These are phyloP conservation scores for Exsudoporus frostii DNA, from an alignment of 768 basidiomycete genomes.

Conservation along the genomic window DNA sequence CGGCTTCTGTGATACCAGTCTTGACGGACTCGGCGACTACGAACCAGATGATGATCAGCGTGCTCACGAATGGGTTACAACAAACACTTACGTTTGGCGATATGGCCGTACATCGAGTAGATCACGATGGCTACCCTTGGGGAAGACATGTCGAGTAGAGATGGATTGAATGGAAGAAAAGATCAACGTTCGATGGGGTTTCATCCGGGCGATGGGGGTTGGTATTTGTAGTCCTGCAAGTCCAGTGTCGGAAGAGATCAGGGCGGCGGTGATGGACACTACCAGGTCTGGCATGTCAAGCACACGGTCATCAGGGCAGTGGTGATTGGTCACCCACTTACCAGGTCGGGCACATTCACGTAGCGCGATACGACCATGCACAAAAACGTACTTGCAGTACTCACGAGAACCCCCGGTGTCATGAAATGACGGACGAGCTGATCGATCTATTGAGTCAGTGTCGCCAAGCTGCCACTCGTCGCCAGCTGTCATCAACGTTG, in stretches of 20 bases:
- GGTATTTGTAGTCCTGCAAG: constrained; percentile 13
- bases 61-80: neutral
- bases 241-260: neutral
- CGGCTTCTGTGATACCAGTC: constrained; percentile 45
- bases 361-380: neutral
- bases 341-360: constrained; percentile 9
- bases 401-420: constrained; percentile 14
- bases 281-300: constrained; percentile 6
- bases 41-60: constrained; percentile 4
- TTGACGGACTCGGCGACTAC: constrained; percentile 62
- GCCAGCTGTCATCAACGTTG: too few relatives aligned
- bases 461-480: neutral
- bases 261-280: neutral
- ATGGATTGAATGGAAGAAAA: neutral
- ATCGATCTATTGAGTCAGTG: neutral
- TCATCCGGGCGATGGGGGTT: neutral
- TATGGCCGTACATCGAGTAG: constrained; percentile 74
- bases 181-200: neutral
- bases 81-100: constrained; percentile 58
- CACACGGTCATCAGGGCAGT: constrained; percentile 1
- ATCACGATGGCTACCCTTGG: constrained; percentile 63
- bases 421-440: neutral
- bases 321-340: neutral
- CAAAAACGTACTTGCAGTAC: constrained; percentile 10
- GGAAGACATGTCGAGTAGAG: constrained; percentile 39